Percentiles rank a stretch among this genome's conserved stretches.
Conservation (phyloP, 345 rosid genomes). For the Cardamine chenopodiifolia region DNA sequence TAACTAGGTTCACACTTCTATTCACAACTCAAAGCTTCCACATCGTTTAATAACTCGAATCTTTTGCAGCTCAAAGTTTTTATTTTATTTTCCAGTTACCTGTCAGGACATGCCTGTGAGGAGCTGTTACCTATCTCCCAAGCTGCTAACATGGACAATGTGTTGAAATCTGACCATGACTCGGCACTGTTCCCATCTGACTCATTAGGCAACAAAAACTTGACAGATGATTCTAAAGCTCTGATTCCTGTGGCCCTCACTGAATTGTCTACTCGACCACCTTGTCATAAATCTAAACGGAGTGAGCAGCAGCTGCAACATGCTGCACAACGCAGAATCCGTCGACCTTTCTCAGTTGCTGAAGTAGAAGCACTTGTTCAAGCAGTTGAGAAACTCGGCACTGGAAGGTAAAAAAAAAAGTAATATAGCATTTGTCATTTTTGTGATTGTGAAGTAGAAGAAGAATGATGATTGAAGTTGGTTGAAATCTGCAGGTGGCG, state of each 20-base stretch:
- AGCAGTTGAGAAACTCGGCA: slow-evolving; percentile 96
- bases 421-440: not conserved
- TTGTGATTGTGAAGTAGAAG: slow-evolving; percentile 1
- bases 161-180: slow-evolving; percentile 75
- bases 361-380: slow-evolving; percentile 97
- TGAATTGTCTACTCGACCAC: slow-evolving; percentile 55
- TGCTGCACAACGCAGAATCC: slow-evolving; percentile 82
- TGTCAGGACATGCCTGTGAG: slow-evolving; percentile 43
- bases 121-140: slow-evolving; percentile 45
- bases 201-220: slow-evolving; percentile 46
- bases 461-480: not conserved
- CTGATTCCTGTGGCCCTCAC: slow-evolving; percentile 51
- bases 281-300: slow-evolving; percentile 62
- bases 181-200: slow-evolving; percentile 65
- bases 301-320: slow-evolving; percentile 51
- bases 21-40: not conserved
- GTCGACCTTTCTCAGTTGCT: slow-evolving; percentile 93
- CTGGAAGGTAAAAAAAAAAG: slow-evolving; percentile 63
- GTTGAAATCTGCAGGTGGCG: slow-evolving; percentile 70
- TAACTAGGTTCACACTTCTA: slow-evolving; percentile 53
- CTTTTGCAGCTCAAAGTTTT: not conserved
- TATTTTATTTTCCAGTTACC: slow-evolving; percentile 51
- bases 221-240: slow-evolving; percentile 57
- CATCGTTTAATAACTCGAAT: not conserved
- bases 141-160: slow-evolving; percentile 40